These are phyloP conservation scores for Hemileia vastatrix DNA, from an alignment of 1,284 basidiomycete genomes.

Conservation along the genomic window DNA sequence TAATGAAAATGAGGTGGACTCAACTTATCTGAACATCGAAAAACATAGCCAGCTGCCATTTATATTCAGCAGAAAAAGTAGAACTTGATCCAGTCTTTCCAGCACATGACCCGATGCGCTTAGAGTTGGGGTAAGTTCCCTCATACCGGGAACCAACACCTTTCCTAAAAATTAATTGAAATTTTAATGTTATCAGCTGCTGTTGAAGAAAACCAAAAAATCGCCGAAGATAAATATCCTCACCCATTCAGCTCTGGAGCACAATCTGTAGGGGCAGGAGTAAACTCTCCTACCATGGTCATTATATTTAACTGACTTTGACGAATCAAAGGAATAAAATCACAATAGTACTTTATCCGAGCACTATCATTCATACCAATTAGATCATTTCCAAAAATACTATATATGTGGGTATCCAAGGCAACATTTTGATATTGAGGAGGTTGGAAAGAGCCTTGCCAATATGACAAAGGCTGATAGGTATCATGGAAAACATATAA, in stretches of 20 bases:
- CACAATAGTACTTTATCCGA: slow-evolving; percentile 5
- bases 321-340: not conserved
- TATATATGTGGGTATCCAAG: slow-evolving; percentile 51
- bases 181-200: too few relatives aligned
- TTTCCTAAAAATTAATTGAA: too few relatives aligned
- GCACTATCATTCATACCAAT: slow-evolving; percentile 1
- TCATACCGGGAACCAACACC: slow-evolving; percentile 41
- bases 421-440: slow-evolving; percentile 57
- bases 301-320: slow-evolving; percentile 4
- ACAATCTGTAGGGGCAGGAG: slow-evolving; percentile 15
- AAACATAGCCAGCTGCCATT: too few relatives aligned
- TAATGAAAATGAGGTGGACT: too few relatives aligned
- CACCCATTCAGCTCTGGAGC: slow-evolving; percentile 23
- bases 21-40: too few relatives aligned
- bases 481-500: slow-evolving; percentile 64
- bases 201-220: too few relatives aligned
- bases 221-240: too few relatives aligned
- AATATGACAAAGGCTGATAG: slow-evolving; percentile 66
- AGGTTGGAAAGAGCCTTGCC: slow-evolving; percentile 59
- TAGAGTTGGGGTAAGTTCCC: slow-evolving; percentile 34
- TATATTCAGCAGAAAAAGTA: slow-evolving; percentile 66
- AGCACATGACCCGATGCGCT: slow-evolving; percentile 59
- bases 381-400: slow-evolving; percentile 8
- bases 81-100: slow-evolving; percentile 62
- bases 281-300: slow-evolving; percentile 17